These are phyloP conservation scores for Pneumocystis carinii DNA, from an alignment of 1,139 yeast species.

Conservation along the genomic window DNA sequence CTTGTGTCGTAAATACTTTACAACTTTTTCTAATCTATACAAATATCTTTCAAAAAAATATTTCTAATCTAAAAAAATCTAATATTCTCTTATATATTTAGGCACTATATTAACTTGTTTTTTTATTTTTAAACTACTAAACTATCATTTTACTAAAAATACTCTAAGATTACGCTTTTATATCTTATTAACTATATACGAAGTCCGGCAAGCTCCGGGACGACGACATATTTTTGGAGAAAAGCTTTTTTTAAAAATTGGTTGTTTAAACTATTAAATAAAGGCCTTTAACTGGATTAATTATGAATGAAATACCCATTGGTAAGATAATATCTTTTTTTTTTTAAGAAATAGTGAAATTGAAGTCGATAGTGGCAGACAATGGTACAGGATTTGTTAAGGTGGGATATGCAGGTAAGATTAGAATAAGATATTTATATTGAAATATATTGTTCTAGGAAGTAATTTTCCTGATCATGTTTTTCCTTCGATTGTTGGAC, in stretches of 20 bases:
- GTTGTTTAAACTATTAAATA: not conserved
- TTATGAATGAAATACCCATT: not conserved
- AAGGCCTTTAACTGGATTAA: not conserved
- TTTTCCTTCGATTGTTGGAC: constrained; percentile 95
- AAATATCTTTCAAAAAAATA: too few relatives aligned
- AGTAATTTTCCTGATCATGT: constrained; percentile 95
- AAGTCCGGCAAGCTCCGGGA: not conserved
- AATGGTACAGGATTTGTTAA: constrained; percentile 92
- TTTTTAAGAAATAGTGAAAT: not conserved
- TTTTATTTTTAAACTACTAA: too few relatives aligned
- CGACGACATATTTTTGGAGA: not conserved
- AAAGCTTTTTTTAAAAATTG: not conserved
- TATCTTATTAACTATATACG: too few relatives aligned
- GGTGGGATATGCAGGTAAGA: constrained; percentile 4
- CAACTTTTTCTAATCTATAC: too few relatives aligned
- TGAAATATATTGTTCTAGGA: constrained; percentile 76
- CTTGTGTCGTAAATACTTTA: too few relatives aligned
- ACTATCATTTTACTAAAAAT: too few relatives aligned
- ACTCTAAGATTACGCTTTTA: too few relatives aligned
- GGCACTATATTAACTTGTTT: too few relatives aligned
- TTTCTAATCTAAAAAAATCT: too few relatives aligned
- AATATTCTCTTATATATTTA: too few relatives aligned
- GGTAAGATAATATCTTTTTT: not conserved
- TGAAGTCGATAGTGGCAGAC: constrained; percentile 52
- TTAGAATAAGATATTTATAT: constrained; percentile 30